A percentile compares a stretch with the other conserved stretches of the same genome.
phyloP scores from a whole-genome alignment of 768 basidiomycete species.

The Neoboletus subvelutipes region DNA sequence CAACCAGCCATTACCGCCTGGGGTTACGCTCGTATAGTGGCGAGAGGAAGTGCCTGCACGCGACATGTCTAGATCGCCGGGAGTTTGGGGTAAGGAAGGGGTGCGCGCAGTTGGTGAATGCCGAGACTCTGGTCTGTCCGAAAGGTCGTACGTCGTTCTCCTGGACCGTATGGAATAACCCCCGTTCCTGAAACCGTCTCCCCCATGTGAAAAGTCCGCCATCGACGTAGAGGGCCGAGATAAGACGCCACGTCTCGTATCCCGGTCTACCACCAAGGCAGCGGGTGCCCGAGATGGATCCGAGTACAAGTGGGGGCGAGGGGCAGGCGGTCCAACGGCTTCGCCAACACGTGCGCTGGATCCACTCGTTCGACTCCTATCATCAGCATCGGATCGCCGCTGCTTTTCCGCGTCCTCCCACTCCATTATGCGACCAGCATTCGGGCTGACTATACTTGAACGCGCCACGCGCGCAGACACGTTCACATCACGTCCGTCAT shows the following conservation, averaged over 20 bases:
- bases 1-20: conserved; percentile 15
- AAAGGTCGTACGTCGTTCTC: conserved; percentile 26
- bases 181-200: conserved; percentile 13
- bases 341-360: conserved; percentile 24
- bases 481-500: conserved; percentile 19
- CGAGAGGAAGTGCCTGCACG: conserved; percentile 11
- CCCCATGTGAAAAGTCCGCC: conserved; percentile 45
- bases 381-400: conserved; percentile 14
- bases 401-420: conserved; percentile 28
- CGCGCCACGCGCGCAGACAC: conserved; percentile 19
- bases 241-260: conserved; percentile 15
- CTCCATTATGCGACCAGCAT: conserved; percentile 14
- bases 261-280: conserved; percentile 19
- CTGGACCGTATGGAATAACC: conserved; percentile 20
- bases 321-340: conserved; percentile 10
- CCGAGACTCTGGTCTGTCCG: conserved; percentile 22
- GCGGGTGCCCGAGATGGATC: conserved; percentile 24
- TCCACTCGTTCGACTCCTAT: conserved; percentile 26
- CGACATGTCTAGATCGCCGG: conserved; percentile 15
- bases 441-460: conserved; percentile 7
- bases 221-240: conserved; percentile 55
- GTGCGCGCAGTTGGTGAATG: conserved; percentile 13
- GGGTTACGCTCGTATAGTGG: conserved; percentile 18
- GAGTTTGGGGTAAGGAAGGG: conserved; percentile 16
- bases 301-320: conserved; percentile 27